These are phyloP conservation scores for Quercus mongolica DNA, from an alignment of 306 rosid genomes.

Conservation along the genomic window DNA sequence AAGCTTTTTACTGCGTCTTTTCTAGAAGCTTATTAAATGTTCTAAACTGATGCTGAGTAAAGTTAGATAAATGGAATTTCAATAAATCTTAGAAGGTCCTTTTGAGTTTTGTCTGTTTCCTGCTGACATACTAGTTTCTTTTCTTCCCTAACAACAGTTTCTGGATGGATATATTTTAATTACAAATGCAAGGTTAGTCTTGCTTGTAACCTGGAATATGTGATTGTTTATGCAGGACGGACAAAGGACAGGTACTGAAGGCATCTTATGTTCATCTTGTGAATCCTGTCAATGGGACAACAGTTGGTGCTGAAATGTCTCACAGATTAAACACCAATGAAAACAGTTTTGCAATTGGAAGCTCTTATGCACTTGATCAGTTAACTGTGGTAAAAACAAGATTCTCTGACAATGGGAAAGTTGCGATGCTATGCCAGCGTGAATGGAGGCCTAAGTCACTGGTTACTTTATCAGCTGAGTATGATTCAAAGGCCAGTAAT, in stretches of 20 bases:
- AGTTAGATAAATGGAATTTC: no score
- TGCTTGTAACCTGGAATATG: no score
- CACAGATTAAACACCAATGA: slow-evolving; percentile 60
- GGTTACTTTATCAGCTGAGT: slow-evolving; percentile 74
- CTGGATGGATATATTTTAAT: not conserved
- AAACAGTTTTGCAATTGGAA: slow-evolving; percentile 76
- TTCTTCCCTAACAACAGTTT: no score
- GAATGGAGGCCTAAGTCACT: slow-evolving; percentile 95
- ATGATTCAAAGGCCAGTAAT: slow-evolving; percentile 57
- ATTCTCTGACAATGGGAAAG: slow-evolving; percentile 70
- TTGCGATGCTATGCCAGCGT: slow-evolving; percentile 68
- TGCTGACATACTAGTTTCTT: no score
- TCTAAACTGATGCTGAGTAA: no score
- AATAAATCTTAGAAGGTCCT: no score
- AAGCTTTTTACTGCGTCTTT: no score
- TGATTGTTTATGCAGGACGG: slow-evolving; percentile 54
- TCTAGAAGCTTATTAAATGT: no score
- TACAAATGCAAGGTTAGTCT: not conserved
- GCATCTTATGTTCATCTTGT: slow-evolving; percentile 81
- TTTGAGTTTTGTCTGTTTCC: no score
- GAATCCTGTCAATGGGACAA: slow-evolving; percentile 49
- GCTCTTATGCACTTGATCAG: slow-evolving; percentile 61
- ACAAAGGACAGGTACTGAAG: slow-evolving; percentile 70
- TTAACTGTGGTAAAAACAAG: slow-evolving; percentile 62
- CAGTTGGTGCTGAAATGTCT: slow-evolving; percentile 79